These are phyloP conservation scores for Priceomyces castillae DNA, from an alignment of 805 yeast genomes.

Conservation along the genomic window DNA sequence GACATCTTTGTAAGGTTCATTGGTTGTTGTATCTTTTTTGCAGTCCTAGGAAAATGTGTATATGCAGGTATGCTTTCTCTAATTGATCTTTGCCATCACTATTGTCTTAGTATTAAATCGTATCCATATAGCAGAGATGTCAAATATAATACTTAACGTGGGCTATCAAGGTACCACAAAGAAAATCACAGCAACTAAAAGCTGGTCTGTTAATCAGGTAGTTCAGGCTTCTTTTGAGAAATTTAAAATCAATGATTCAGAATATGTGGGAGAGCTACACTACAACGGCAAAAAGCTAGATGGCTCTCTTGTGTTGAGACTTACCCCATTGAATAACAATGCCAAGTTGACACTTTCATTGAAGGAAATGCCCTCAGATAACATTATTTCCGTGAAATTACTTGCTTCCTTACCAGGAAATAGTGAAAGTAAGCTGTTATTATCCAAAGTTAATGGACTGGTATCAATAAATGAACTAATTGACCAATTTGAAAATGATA, in stretches of 20 bases:
- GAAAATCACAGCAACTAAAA: conserved; percentile 24
- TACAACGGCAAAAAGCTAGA: conserved; percentile 32
- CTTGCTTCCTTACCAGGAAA: conserved; percentile 7
- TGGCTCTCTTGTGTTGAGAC: conserved; percentile 28
- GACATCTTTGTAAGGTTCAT: too few relatives aligned
- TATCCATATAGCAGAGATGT: conserved; percentile 13
- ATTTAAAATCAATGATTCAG: conserved; percentile 19
- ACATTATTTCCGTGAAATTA: conserved; percentile 19
- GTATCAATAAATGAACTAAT: conserved; percentile 2
- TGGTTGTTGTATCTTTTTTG: too few relatives aligned
- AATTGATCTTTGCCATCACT: conserved; percentile 2
- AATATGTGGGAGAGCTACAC: conserved; percentile 22
- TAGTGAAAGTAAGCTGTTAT: conserved; percentile 4
- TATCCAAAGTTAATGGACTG: conserved; percentile 4
- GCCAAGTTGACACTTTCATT: conserved; percentile 26
- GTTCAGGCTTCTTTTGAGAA: conserved; percentile 19
- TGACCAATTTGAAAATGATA: conserved; percentile 3
- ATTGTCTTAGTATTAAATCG: neutral
- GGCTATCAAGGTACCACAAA: conserved; percentile 21
- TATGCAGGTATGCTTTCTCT: neutral
- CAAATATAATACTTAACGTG: conserved; percentile 26
- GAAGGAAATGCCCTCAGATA: conserved; percentile 1
- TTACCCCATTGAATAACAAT: conserved; percentile 32
- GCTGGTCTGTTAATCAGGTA: conserved; percentile 30
- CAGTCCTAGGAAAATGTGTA: too few relatives aligned